Evolutionary conservation across 2,329 filamentous ascomycete species (phyloP).

Genomic region (Fusarium proliferatum): DNA sequence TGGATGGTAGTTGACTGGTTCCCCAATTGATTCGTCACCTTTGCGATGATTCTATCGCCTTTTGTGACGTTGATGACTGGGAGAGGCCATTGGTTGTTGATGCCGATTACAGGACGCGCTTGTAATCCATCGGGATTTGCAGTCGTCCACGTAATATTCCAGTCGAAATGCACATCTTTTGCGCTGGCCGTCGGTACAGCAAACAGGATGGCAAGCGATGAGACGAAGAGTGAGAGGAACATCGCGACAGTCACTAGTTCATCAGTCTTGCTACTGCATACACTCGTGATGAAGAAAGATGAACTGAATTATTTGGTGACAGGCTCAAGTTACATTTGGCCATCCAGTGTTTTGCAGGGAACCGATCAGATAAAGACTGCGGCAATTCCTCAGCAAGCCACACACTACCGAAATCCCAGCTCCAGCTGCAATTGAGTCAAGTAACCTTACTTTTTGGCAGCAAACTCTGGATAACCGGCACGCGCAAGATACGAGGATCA

Average conservation of each 20-base stretch:
- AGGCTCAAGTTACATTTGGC: neutral
- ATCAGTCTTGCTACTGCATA: no score
- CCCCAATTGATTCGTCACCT: neutral
- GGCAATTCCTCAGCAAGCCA: neutral
- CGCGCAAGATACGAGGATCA: neutral
- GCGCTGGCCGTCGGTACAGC: neutral
- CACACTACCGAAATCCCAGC: neutral
- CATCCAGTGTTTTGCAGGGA: neutral
- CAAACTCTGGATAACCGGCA: neutral
- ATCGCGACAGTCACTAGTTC: neutral
- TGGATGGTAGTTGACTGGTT: neutral
- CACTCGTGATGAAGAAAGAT: neutral
- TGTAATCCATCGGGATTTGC: neutral
- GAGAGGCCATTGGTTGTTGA: neutral
- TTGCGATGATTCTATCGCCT: neutral
- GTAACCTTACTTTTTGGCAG: neutral
- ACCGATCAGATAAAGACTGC: neutral
- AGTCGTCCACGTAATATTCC: neutral
- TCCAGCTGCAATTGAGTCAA: no score
- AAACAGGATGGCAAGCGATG: neutral
- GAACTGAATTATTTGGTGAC: neutral
- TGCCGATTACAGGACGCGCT: neutral
- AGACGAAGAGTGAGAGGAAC: neutral
- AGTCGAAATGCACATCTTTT: neutral
- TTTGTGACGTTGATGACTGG: neutral